Evolutionary conservation across 345 rosid species (phyloP).

Genomic region (Salix brachista): DNA sequence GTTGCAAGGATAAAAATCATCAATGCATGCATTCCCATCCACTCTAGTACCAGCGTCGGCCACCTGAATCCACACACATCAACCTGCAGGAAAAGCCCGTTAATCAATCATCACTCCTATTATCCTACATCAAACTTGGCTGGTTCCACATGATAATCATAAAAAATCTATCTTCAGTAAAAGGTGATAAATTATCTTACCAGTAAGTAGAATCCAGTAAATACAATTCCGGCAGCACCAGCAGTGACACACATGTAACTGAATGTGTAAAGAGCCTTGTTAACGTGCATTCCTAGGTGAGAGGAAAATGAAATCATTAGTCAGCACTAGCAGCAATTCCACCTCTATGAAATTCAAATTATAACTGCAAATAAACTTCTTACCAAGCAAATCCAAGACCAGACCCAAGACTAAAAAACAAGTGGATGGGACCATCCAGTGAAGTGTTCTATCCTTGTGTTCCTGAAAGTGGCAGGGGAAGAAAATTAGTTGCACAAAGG

Average conservation of each 20-base stretch:
- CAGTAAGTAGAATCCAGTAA: conserved; percentile 59
- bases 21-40: conserved; percentile 86
- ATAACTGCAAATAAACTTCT: not conserved
- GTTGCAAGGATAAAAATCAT: conserved; percentile 55
- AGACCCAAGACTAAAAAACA: conserved; percentile 52
- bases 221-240: conserved; percentile 71
- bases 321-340: not conserved
- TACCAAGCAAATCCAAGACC: conserved; percentile 54
- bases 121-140: not conserved
- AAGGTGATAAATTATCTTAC: conserved; percentile 30
- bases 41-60: conserved; percentile 48
- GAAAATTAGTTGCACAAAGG: not conserved
- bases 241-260: conserved; percentile 77
- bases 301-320: conserved; percentile 4
- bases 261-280: conserved; percentile 74
- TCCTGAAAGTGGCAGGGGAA: conserved; percentile 38
- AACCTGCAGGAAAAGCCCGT: conserved; percentile 35
- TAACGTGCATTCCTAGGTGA: conserved; percentile 66
- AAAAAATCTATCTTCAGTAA: not conserved
- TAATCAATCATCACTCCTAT: not conserved
- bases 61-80: conserved; percentile 56
- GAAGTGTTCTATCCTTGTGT: conserved; percentile 50
- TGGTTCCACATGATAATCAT: not conserved
- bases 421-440: conserved; percentile 55
- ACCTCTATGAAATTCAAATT: not conserved